Base-by-base conservation (phyloP, 345 rosid species). In the Gossypium mustelinum region DNA sequence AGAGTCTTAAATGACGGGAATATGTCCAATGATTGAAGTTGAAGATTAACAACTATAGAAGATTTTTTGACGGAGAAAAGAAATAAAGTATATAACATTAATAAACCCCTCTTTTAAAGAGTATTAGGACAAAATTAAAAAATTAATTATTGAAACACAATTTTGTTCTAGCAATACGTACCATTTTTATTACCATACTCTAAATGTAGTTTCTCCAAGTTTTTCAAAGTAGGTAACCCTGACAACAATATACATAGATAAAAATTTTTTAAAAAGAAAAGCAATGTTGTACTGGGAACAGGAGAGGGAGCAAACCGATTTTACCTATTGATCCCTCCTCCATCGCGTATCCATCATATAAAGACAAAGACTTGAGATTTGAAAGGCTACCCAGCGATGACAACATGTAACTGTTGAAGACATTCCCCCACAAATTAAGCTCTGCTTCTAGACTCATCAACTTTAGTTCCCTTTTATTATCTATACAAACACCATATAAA, bases 281-380 rank as follows among this genome's bases (percentile, higher is more conserved):
- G 34, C 34, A 29, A 29, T 29, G 5, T 3, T 29, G 34, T 29
- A 29, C 34, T 29, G 41, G 41, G 41, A 58, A 24, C 0, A 7
- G 17, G 27, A 2, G 24, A 57, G 63, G 27, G 13, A 47, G 51
- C 51, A 47, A 10, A 13, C 0, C 7, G 0, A 1, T 3, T 24
- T 61, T 61, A 80, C 78, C 80, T 13, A 76, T 20, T 11, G 16
- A 1, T 18, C 72, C 76, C 9, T 68, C n/a, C 12, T 68, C n/a
- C 12, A 79, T 34, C 3, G 2, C 29, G 2, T n/a, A 25, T 71
- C 1, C 8, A 1, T 0, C 9, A 0, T n/a, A 34, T 34, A 82
- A 17, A 34, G 3, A 0, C 16, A 73, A 52, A 4, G 8, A 1
- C 12, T 16, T 75, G 2, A 81, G 52, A 9, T 74, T 72, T 8